Evolutionary conservation across 441 rosid genomes (phyloP).

Genomic region (Cnidoscolus chayamansa): DNA sequence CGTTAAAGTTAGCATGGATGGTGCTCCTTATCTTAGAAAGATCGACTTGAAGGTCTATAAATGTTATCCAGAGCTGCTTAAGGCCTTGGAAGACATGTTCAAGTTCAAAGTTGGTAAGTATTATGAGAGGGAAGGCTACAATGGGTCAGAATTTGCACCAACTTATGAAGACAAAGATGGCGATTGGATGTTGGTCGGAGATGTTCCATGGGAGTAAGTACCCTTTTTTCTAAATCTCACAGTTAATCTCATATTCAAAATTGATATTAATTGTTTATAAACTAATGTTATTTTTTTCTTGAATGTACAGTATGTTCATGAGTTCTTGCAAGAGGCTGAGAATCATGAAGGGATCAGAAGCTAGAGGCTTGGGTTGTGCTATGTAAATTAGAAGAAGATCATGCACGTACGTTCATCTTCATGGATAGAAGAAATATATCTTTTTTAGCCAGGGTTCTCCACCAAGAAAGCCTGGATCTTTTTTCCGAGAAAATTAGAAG

Average conservation of each 20-base stretch:
- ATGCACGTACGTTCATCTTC: too few species aligned
- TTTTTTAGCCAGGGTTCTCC: too few species aligned
- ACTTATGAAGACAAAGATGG: conserved; percentile 89
- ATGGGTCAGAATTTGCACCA: conserved; percentile 61
- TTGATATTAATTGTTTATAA: neutral
- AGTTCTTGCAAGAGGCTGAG: conserved; percentile 61
- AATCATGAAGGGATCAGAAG: conserved; percentile 66
- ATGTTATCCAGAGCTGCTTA: conserved; percentile 51
- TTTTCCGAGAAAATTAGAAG: too few species aligned
- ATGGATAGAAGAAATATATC: too few species aligned
- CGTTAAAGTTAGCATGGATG: conserved; percentile 80
- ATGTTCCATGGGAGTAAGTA: conserved; percentile 79
- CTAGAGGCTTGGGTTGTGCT: conserved; percentile 36
- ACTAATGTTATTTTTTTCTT: neutral
- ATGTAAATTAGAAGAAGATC: conserved; percentile 14
- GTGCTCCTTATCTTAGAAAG: conserved; percentile 81
- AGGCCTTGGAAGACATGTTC: conserved; percentile 71
- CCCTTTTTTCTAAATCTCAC: neutral
- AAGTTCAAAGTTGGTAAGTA: conserved; percentile 58
- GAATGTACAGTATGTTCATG: conserved; percentile 50
- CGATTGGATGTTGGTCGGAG: conserved; percentile 83
- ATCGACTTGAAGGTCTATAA: conserved; percentile 60
- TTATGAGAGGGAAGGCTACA: conserved; percentile 69
- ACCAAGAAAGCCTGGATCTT: too few species aligned
- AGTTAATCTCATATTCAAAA: neutral